A percentile compares a stretch with the other conserved stretches of the same genome.
Conservation (phyloP, 1,284 basidiomycete genomes). For the Filobasidium uniguttulatum region DNA sequence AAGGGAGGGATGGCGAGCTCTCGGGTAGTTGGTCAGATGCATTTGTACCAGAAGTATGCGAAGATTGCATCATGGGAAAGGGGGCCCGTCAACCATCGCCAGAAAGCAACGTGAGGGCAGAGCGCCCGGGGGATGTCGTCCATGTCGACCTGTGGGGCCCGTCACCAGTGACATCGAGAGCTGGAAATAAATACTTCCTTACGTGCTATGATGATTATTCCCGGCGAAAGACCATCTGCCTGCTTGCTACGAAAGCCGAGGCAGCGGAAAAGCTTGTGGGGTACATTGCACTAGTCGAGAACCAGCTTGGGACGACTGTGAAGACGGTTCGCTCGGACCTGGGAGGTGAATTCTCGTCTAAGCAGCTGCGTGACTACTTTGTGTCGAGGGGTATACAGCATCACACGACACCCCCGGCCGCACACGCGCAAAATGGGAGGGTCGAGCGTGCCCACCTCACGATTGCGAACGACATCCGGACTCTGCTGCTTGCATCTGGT, state of each 20-base stretch:
- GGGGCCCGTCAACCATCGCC: constrained; percentile 12
- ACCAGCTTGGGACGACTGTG: constrained; percentile 8
- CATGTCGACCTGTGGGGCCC: constrained; percentile 19
- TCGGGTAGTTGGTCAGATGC: background rate
- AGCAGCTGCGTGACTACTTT: background rate
- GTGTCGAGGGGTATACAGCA: constrained; percentile 12
- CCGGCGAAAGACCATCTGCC: constrained; percentile 2
- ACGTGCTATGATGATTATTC: constrained; percentile 19
- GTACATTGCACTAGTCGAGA: constrained; percentile 13
- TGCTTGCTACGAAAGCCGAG: constrained; percentile 2
- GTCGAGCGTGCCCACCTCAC: constrained; percentile 17
- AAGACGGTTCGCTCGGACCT: constrained; percentile 10
- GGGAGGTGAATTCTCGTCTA: constrained; percentile 14
- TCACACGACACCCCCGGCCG: constrained; percentile 11
- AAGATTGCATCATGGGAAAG: constrained; percentile 15
- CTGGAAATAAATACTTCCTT: constrained; percentile 14
- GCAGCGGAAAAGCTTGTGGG: constrained; percentile 4
- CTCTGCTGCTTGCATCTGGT: constrained; percentile 9
- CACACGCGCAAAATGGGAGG: constrained; percentile 18
- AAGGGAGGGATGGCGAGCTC: background rate
- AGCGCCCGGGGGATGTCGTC: constrained; percentile 1
- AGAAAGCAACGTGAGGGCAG: background rate
- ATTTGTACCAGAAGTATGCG: background rate
- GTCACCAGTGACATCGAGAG: constrained; percentile 5
- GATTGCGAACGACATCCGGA: constrained; percentile 14